phyloP scores from a whole-genome alignment of 1,139 yeast species.

The Taphrina sp. region DNA sequence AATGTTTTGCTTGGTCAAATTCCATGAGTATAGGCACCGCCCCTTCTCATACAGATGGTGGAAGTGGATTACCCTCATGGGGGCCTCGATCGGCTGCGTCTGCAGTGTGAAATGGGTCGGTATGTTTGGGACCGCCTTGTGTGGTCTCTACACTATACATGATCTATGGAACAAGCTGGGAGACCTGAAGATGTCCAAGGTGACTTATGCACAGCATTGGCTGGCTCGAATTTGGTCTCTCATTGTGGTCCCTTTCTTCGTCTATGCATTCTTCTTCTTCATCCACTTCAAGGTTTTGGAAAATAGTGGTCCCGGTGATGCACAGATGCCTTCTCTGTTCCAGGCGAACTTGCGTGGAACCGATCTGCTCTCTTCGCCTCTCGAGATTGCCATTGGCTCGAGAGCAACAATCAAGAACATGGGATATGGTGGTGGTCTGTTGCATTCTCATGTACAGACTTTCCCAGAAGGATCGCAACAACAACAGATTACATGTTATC shows the following conservation, averaged over 20 bases:
- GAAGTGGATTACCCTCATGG: conserved; percentile 81
- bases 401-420: conserved; percentile 78
- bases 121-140: conserved; percentile 72
- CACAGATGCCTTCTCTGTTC: conserved; percentile 93
- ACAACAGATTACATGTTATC: conserved; percentile 93
- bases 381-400: conserved; percentile 82
- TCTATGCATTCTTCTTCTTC: conserved; percentile 72
- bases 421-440: conserved; percentile 85
- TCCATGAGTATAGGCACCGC: conserved; percentile 65
- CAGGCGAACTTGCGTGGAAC: conserved; percentile 89
- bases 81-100: conserved; percentile 85
- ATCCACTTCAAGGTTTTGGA: conserved; percentile 72
- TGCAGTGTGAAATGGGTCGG: conserved; percentile 93
- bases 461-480: conserved; percentile 95
- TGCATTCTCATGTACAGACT: conserved; percentile 91
- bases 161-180: conserved; percentile 69
- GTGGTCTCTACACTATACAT: conserved; percentile 78
- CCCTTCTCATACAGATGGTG: conserved; percentile 85
- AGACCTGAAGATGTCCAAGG: conserved; percentile 49
- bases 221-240: conserved; percentile 60
- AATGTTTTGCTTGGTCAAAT: conserved; percentile 70
- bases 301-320: conserved; percentile 92
- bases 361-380: conserved; percentile 78
- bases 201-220: conserved; percentile 66
- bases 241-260: conserved; percentile 68